Conservation (phyloP, 2,329 filamentous ascomycete genomes). For the Akanthomyces uredinophilus region DNA sequence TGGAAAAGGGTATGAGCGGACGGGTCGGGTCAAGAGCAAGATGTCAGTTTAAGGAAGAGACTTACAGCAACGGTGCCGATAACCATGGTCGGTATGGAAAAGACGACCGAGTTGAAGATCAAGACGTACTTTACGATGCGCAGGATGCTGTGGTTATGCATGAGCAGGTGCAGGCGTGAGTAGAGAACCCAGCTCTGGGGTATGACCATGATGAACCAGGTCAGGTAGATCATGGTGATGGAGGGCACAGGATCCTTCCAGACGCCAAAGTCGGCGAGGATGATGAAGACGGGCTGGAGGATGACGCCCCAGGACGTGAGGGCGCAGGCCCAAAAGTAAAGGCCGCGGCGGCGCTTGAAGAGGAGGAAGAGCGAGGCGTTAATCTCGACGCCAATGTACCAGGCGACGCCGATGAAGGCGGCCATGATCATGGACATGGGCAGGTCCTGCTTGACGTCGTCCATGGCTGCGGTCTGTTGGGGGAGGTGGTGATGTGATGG, state of each 20-base stretch:
- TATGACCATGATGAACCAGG: slow-evolving; percentile 44
- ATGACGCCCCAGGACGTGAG: slow-evolving; percentile 26
- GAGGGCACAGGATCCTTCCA: slow-evolving; percentile 16
- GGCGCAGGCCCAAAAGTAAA: slow-evolving; percentile 32
- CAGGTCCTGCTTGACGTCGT: slow-evolving; percentile 19
- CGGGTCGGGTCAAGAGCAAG: background rate
- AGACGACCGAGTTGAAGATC: slow-evolving; percentile 44
- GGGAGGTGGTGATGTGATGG: too few species aligned
- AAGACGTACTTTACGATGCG: slow-evolving; percentile 51
- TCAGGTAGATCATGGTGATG: slow-evolving; percentile 19
- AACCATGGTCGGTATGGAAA: slow-evolving; percentile 50
- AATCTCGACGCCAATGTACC: slow-evolving; percentile 28
- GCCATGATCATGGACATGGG: slow-evolving; percentile 30
- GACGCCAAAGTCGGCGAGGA: slow-evolving; percentile 32
- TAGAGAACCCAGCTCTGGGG: slow-evolving; percentile 56
- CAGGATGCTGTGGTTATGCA: slow-evolving; percentile 43
- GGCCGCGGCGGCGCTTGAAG: slow-evolving; percentile 25
- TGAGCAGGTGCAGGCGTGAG: slow-evolving; percentile 54
- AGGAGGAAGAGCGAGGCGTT: slow-evolving; percentile 25
- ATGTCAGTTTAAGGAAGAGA: background rate
- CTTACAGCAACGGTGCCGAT: slow-evolving; percentile 46
- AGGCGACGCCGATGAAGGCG: slow-evolving; percentile 32
- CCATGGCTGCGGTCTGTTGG: slow-evolving; percentile 19
- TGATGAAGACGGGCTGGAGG: slow-evolving; percentile 36
- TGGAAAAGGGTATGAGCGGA: slow-evolving; percentile 16